Evolutionary conservation across 441 rosid species (phyloP), one percentile per base, ranked within the genome.

Genomic region (Cnidoscolus chayamansa): DNA sequence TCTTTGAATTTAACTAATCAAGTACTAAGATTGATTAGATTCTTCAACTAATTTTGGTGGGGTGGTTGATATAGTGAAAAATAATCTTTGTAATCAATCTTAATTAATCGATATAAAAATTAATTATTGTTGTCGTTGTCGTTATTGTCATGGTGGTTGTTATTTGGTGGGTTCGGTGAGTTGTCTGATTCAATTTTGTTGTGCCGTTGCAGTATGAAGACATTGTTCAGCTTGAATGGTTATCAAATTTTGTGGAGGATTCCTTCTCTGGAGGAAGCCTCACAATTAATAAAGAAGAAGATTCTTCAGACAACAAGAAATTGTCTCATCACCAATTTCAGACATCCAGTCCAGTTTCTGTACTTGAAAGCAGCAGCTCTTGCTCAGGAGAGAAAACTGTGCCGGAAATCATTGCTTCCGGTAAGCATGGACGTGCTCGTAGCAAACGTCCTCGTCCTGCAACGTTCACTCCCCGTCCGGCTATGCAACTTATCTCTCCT

Each of bases 401-500:
- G n/a, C 76, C 86, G 0, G 84, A 84, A 60, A 63, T 63, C 0
- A 66, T 71, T 20, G 82, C 78, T 31, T 76, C 83, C 0, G 89
- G 83, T 30, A 87, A 75, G 73, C 77, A 87, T 4, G 98, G 96
- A 2, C 93, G 99, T 62, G 87, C 99, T 16, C 94, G 99, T 49
- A 95, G 92, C 83, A 95, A 95, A 67, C 92, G 98, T 56, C 89
- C 98, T 15, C 96, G 97, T 50, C 98, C 98, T 2, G 80, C 85
- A 12, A 57, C 87, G 0, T 88, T 87, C 80, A 81, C 71, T 63
- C 89, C 90, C 51, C 89, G 90, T n/a, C 87, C 79, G 0, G 64
- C 78, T 6, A 76, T 80, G 73, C 93, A 83, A 35, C 86, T 87
- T 1, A 72, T 81, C 25, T 84, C 89, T 2, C 83, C 87, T 0